Percentiles rank a stretch among this genome's conserved stretches.
These are phyloP conservation scores for Hymenoscyphus albidus DNA, from an alignment of 2,329 filamentous ascomycete species.

Conservation along the genomic window DNA sequence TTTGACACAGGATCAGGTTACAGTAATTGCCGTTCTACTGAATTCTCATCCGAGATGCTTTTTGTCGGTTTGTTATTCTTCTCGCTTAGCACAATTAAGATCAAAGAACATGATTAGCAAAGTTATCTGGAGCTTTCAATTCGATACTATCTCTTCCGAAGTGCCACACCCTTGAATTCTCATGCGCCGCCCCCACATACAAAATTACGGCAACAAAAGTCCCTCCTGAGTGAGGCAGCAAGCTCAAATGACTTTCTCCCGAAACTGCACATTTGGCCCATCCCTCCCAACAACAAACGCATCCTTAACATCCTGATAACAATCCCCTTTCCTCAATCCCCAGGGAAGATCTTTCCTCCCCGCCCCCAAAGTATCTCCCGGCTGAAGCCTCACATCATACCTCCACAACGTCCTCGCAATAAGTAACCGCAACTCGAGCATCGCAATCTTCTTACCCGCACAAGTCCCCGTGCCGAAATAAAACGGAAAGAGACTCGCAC, in stretches of 20 bases:
- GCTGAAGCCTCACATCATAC: neutral
- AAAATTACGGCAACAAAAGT: no score
- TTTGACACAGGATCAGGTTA: no score
- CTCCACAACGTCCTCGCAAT: neutral
- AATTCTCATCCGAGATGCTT: no score
- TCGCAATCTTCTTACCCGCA: neutral
- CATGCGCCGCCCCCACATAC: no score
- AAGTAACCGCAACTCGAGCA: neutral
- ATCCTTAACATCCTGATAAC: neutral
- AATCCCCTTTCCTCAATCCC: neutral
- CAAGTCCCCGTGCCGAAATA: neutral
- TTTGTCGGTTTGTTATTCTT: no score
- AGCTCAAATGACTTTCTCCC: neutral
- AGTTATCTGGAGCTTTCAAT: no score
- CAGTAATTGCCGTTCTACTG: no score
- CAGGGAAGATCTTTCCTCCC: neutral
- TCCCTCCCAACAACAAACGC: neutral
- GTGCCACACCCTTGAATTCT: no score
- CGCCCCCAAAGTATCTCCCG: neutral
- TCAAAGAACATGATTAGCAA: no score
- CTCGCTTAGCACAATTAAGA: no score
- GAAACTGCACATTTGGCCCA: neutral
- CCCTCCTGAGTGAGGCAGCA: no score
- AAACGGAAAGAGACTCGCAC: neutral
- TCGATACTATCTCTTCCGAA: no score